These are phyloP conservation scores for Monilinia vaccinii-corymbosi DNA, from an alignment of 2,329 filamentous ascomycete species.

Conservation along the genomic window DNA sequence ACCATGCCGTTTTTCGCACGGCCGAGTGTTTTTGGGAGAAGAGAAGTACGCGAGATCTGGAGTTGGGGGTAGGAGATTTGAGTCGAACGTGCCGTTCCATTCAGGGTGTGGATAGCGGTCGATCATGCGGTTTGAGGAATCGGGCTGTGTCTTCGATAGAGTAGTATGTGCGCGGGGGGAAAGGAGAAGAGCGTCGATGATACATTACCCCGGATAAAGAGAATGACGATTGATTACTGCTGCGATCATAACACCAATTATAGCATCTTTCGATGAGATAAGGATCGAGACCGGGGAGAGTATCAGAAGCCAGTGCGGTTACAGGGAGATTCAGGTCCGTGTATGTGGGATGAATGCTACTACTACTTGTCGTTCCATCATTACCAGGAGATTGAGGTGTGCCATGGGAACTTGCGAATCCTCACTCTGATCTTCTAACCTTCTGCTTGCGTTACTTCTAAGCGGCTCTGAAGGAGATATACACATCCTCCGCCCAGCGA, in stretches of 20 bases:
- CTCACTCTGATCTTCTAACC: slow-evolving; percentile 1
- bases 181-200: not conserved
- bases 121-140: not conserved
- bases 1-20: not conserved
- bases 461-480: not conserved
- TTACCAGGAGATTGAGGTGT: not conserved
- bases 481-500: not conserved
- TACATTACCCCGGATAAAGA: not conserved
- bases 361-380: not conserved
- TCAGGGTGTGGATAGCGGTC: not conserved
- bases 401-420: not conserved
- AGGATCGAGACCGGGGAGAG: not conserved
- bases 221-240: not conserved
- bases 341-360: not conserved
- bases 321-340: not conserved
- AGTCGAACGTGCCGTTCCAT: not conserved
- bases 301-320: not conserved
- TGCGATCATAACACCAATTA: not conserved
- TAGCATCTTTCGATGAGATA: not conserved
- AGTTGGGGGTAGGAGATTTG: not conserved
- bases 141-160: not conserved
- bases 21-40: not conserved
- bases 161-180: not conserved
- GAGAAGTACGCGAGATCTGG: not conserved
- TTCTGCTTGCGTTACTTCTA: not conserved